A percentile compares a stretch with the other conserved stretches of the same genome.
phyloP scores from a whole-genome alignment of 108 stramenopile genomes.

The Pseudonitzschia pungens region DNA sequence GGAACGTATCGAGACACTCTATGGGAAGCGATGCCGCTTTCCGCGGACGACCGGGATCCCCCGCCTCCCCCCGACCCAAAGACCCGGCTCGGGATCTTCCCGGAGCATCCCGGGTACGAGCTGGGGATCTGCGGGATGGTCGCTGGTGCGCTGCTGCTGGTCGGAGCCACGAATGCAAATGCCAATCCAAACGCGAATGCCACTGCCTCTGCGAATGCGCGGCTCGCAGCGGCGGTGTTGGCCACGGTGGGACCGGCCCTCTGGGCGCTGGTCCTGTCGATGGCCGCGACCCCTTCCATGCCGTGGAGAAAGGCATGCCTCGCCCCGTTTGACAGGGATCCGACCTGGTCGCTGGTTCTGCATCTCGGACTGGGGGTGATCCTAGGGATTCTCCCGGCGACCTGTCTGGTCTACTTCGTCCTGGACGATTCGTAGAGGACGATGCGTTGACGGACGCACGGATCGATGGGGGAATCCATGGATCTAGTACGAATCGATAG shows the following conservation, averaged over 20 bases:
- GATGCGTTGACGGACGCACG: too few species aligned
- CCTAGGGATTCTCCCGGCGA: slow-evolving; percentile 16
- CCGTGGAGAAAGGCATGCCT: background rate
- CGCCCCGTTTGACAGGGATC: slow-evolving; percentile 24
- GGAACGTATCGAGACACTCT: slow-evolving; percentile 24
- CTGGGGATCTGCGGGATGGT: background rate
- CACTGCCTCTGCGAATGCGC: background rate
- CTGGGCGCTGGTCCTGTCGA: slow-evolving; percentile 6
- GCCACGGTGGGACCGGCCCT: slow-evolving; percentile 13
- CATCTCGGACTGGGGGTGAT: slow-evolving; percentile 19
- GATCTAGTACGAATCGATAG: too few species aligned
- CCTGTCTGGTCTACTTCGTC: slow-evolving; percentile 1
- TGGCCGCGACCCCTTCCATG: background rate
- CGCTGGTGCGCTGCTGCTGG: background rate
- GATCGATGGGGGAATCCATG: too few species aligned
- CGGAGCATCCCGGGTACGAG: slow-evolving; percentile 21
- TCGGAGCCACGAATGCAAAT: background rate
- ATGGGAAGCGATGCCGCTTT: background rate
- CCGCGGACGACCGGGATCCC: background rate
- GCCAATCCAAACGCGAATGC: too few species aligned
- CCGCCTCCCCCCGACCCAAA: slow-evolving; percentile 19
- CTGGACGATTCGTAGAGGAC: background rate
- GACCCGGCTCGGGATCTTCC: background rate
- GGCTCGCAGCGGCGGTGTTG: slow-evolving; percentile 3
- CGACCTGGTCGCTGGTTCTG: background rate